Base-by-base conservation (phyloP, 352 stramenopile species). In the Pythium brachiatum region DNA sequence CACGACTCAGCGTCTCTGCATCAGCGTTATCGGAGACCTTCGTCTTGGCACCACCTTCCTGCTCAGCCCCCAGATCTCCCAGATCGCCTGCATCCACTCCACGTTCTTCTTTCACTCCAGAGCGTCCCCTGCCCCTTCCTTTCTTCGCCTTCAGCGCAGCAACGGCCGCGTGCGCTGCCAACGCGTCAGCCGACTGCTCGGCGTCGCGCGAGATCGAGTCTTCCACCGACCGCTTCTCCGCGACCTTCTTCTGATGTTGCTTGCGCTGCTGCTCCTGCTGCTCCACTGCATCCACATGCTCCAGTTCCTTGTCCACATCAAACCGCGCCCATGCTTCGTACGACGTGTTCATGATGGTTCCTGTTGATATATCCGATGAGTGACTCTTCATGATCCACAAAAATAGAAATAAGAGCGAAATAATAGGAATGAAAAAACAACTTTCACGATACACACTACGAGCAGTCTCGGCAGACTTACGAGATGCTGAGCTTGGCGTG, bases 221-320 rank as follows among this genome's bases (percentile, higher is more conserved):
- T 47, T 92, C 83, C 15, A 87, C 69, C 38, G 36, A 65, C 53
- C 79, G 73, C 67, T 89, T 88, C 31, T 74, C 76, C 13, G 62
- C 61, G 43, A 54, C 26, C 51, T 83, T 78, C 52, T 70, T 68
- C 38, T 73, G 38, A 38, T 67, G 56, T 7, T 60, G 16, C n/a
- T 48, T 44, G 34, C 0, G 5, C 27, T 53, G 57, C 48, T 70
- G 51, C 47, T 76, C 62, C 46, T 63, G 69, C 18, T 78, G 53
- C 44, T 79, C 69, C 25, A 56, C 54, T 44, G 72, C 36, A 32
- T 92, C 80, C 50, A 89, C 72, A 56, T 68, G 77, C 69, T 62
- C 68, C 16, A 92, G 71, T 61, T 88, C 83, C 43, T 75, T 69
- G 29, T 92, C 83, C 26, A 89, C 83, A 64, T 92, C 80, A 62